phyloP scores from a whole-genome alignment of 805 yeast genomes.

The Ogataea henricii region DNA sequence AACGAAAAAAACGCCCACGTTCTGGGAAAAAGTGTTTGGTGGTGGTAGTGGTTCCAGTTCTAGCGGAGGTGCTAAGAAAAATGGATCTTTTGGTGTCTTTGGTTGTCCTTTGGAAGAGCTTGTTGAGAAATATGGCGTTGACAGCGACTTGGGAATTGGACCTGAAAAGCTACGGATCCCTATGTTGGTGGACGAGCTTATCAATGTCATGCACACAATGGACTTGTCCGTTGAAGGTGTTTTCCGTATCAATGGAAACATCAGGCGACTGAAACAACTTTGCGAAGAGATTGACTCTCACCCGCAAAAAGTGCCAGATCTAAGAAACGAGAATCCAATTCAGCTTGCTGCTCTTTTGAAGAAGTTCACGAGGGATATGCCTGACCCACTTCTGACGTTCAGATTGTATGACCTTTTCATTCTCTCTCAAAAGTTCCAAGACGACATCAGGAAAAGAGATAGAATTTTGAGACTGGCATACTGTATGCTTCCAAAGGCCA shows the following conservation, averaged over 20 bases:
- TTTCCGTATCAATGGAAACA: slow-evolving; percentile 94
- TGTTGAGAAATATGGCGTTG: slow-evolving; percentile 72
- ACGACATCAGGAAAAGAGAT: slow-evolving; percentile 47
- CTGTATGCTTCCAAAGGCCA: slow-evolving; percentile 75
- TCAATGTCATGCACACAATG: slow-evolving; percentile 80
- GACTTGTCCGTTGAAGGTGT: slow-evolving; percentile 97
- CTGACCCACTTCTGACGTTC: slow-evolving; percentile 84
- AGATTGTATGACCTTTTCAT: slow-evolving; percentile 79
- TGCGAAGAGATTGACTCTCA: slow-evolving; percentile 71
- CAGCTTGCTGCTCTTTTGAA: slow-evolving; percentile 92
- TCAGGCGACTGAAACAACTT: slow-evolving; percentile 73
- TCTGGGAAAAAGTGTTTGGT: slow-evolving; percentile 54
- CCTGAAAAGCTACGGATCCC: slow-evolving; percentile 82
- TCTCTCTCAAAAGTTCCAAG: slow-evolving; percentile 53
- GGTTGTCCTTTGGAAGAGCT: slow-evolving; percentile 74
- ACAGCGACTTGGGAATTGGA: slow-evolving; percentile 82
- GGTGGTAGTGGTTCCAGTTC: slow-evolving; percentile 6
- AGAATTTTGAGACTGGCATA: slow-evolving; percentile 64
- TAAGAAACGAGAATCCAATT: slow-evolving; percentile 75
- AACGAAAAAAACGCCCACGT: slow-evolving; percentile 44
- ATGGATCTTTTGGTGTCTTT: slow-evolving; percentile 51
- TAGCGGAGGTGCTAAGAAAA: slow-evolving; percentile 7
- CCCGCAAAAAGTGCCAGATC: slow-evolving; percentile 71
- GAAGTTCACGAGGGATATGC: slow-evolving; percentile 88
- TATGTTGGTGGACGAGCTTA: slow-evolving; percentile 79